Conservation (phyloP, 768 basidiomycete genomes). For the Sporobolomyces roseus region DNA sequence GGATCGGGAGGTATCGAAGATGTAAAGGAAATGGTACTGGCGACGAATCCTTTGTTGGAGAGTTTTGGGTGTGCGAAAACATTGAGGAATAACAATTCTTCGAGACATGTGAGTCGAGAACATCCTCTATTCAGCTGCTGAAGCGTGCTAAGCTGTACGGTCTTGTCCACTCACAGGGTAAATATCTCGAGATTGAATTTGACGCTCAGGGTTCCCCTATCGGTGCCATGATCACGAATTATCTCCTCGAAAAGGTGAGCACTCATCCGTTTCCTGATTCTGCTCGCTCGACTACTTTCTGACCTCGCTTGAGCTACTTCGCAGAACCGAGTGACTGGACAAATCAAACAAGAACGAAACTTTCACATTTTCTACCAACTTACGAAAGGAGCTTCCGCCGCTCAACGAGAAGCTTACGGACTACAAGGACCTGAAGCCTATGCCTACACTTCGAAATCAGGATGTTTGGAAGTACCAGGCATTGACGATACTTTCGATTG, state of each 20-base stretch:
- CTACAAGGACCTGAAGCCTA: conserved; percentile 94
- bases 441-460: conserved; percentile 84
- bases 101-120: conserved; percentile 74
- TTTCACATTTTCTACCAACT: conserved; percentile 99
- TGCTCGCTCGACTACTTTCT: not conserved
- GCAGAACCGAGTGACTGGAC: conserved; percentile 71
- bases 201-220: conserved; percentile 86
- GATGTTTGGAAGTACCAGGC: conserved; percentile 82
- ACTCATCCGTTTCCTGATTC: not conserved
- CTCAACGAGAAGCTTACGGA: conserved; percentile 88
- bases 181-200: conserved; percentile 99
- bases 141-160: not conserved
- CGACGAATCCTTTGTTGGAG: conserved; percentile 93
- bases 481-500: conserved; percentile 88
- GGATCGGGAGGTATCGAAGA: conserved; percentile 63
- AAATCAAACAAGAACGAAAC: conserved; percentile 91
- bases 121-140: not conserved
- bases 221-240: conserved; percentile 97
- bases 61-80: conserved; percentile 99
- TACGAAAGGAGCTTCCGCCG: conserved; percentile 85
- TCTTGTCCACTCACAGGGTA: conserved; percentile 60
- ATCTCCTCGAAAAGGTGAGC: conserved; percentile 91
- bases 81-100: conserved; percentile 95
- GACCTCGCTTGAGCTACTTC: not conserved
- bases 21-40: conserved; percentile 99